These are phyloP conservation scores for Rhodocollybia butyracea DNA, from an alignment of 768 basidiomycete genomes.

Conservation along the genomic window DNA sequence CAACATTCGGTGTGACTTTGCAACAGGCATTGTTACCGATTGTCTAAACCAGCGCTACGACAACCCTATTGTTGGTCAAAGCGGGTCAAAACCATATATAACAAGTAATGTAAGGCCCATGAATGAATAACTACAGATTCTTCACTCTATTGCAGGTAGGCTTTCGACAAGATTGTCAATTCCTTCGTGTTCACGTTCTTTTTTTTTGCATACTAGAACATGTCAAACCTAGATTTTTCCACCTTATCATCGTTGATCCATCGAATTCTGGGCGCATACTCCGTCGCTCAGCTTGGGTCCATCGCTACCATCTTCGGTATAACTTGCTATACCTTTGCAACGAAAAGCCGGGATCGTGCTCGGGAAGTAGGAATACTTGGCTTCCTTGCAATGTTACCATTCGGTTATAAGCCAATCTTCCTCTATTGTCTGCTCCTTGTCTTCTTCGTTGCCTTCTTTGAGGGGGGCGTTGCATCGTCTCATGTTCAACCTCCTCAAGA, in stretches of 20 bases:
- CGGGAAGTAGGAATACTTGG: neutral
- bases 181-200: too few relatives aligned
- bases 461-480: neutral
- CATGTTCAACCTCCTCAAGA: neutral
- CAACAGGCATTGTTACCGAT: too few relatives aligned
- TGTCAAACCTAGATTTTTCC: too few relatives aligned
- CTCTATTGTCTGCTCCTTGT: neutral
- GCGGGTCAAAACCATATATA: too few relatives aligned
- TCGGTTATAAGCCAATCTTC: neutral
- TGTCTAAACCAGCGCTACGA: too few relatives aligned
- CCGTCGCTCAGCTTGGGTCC: neutral
- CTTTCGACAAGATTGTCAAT: too few relatives aligned
- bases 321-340: neutral
- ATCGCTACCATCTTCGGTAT: neutral
- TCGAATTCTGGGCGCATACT: neutral
- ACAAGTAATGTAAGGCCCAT: too few relatives aligned
- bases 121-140: too few relatives aligned
- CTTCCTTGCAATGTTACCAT: neutral
- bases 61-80: too few relatives aligned
- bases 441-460: neutral
- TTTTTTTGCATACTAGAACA: too few relatives aligned
- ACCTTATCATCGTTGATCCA: neutral
- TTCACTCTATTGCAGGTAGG: too few relatives aligned
- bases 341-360: neutral
- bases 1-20: too few relatives aligned